These are phyloP conservation scores for Trichoderma aggressivum DNA, from an alignment of 2,329 filamentous ascomycete genomes.

Conservation along the genomic window DNA sequence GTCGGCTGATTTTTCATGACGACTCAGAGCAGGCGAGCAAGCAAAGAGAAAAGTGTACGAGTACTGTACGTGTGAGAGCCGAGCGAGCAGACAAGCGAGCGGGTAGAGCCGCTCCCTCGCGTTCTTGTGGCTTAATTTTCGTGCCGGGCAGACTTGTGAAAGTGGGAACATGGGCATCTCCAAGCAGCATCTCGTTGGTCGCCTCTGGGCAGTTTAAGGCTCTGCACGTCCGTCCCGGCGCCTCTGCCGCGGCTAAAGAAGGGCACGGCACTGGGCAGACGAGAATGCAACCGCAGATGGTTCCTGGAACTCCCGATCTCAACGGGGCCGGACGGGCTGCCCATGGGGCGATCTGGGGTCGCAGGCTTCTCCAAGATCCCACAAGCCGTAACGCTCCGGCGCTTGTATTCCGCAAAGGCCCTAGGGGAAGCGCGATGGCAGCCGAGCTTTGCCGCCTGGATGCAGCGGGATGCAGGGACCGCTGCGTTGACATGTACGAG, in stretches of 20 bases:
- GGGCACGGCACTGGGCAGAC: neutral
- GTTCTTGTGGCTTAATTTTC: neutral
- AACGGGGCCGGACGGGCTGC: slow-evolving; percentile 15
- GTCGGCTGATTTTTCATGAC: slow-evolving; percentile 49
- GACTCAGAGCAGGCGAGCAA: neutral
- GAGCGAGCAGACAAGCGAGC: neutral
- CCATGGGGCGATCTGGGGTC: slow-evolving; percentile 15
- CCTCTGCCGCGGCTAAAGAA: slow-evolving; percentile 13
- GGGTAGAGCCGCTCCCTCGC: slow-evolving; percentile 13
- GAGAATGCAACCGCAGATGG: slow-evolving; percentile 4
- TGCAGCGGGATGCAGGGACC: neutral
- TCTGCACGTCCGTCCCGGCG: slow-evolving; percentile 3
- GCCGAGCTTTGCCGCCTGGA: slow-evolving; percentile 17
- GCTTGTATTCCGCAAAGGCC: slow-evolving; percentile 17
- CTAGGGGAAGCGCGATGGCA: slow-evolving; percentile 16
- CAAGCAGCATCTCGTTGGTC: slow-evolving; percentile 6
- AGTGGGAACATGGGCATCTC: neutral
- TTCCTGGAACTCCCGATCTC: slow-evolving; percentile 19
- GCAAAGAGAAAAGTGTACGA: neutral
- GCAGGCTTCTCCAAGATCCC: slow-evolving; percentile 16
- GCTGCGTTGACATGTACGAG: neutral
- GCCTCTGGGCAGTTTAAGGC: neutral
- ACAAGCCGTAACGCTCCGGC: slow-evolving; percentile 20
- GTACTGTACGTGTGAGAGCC: neutral
- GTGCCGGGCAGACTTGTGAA: slow-evolving; percentile 4